Evolutionary conservation across 306 rosid genomes (phyloP).

Genomic region (Trichosanthes cucumerina): DNA sequence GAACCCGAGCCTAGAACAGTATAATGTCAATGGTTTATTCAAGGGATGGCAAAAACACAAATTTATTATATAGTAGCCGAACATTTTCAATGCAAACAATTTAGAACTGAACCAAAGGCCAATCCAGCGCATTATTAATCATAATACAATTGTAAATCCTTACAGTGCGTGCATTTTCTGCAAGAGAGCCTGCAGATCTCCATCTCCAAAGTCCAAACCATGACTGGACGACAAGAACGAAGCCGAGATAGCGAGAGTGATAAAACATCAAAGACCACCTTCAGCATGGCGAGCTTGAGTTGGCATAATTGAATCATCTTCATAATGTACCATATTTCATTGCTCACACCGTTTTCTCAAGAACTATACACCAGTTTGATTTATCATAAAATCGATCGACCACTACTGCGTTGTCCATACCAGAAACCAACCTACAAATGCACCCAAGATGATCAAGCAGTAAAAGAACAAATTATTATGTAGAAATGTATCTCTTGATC

Average conservation of each 20-base stretch:
- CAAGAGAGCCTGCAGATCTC: background rate
- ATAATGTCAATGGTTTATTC: background rate
- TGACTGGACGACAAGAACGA: background rate
- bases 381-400: conserved; percentile 81
- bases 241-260: background rate
- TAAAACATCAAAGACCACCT: background rate
- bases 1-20: background rate
- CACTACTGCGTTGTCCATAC: conserved; percentile 50
- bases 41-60: background rate
- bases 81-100: background rate
- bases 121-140: background rate
- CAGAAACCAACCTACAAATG: conserved; percentile 61
- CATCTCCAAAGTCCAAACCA: background rate
- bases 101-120: background rate
- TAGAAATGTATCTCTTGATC: background rate
- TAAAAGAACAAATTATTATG: background rate
- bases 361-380: conserved; percentile 89
- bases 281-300: background rate
- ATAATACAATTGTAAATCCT: background rate
- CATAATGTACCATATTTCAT: background rate
- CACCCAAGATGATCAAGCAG: background rate
- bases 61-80: background rate
- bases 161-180: background rate
- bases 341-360: conserved; percentile 48
- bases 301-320: background rate